Conservation (phyloP, 176 grass and related monocot genomes). For the Musa schizocarpa region DNA sequence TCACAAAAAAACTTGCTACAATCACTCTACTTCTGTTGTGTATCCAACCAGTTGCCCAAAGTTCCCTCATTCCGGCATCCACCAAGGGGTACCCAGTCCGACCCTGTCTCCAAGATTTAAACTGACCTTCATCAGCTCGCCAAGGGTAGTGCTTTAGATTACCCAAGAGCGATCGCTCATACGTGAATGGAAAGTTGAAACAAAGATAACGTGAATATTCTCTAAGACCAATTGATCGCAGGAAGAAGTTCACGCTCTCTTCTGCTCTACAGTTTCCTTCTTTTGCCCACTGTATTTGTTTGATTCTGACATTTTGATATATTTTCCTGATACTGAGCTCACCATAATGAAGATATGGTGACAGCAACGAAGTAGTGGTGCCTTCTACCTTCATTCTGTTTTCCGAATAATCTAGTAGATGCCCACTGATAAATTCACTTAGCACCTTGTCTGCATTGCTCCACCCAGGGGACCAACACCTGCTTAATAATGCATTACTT, state of each 20-base stretch:
- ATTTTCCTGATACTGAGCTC: conserved; percentile 83
- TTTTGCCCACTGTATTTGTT: conserved; percentile 61
- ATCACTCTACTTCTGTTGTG: conserved; percentile 85
- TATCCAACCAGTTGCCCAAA: conserved; percentile 94
- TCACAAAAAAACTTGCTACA: conserved; percentile 74
- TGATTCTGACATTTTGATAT: conserved; percentile 49
- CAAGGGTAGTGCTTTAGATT: conserved; percentile 90
- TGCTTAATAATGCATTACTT: conserved; percentile 81
- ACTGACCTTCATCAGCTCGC: conserved; percentile 49
- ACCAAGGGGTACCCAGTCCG: conserved; percentile 88
- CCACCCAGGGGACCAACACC: conserved; percentile 86
- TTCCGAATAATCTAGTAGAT: conserved; percentile 65
- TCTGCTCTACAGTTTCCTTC: conserved; percentile 45
- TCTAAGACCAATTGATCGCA: conserved; percentile 67
- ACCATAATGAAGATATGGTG: conserved; percentile 89
- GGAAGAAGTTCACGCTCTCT: conserved; percentile 61
- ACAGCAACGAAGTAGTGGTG: conserved; percentile 63
- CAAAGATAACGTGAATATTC: conserved; percentile 94
- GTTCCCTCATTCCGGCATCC: conserved; percentile 96
- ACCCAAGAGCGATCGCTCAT: conserved; percentile 69
- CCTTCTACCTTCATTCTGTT: conserved; percentile 67
- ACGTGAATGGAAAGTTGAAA: conserved; percentile 91
- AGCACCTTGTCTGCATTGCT: conserved; percentile 59
- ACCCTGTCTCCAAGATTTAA: conserved; percentile 87
- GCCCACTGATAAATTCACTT: conserved; percentile 57